Evolutionary conservation across 1,284 basidiomycete genomes (phyloP).

Genomic region (Xerocomus tenax): DNA sequence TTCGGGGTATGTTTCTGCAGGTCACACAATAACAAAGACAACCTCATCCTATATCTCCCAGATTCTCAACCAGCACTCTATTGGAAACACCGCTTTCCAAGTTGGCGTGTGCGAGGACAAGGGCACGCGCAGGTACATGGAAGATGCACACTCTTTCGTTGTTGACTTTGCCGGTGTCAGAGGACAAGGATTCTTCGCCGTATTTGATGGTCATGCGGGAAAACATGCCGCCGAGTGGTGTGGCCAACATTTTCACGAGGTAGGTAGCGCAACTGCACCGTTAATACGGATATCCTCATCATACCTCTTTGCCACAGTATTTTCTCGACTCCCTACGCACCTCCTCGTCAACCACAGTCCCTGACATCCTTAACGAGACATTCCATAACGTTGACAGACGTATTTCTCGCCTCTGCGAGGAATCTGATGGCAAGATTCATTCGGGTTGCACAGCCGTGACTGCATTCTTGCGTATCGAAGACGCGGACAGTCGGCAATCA

Average conservation of each 20-base stretch:
- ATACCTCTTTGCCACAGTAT: constrained; percentile 34
- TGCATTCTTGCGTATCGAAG: constrained; percentile 94
- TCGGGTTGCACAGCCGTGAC: constrained; percentile 97
- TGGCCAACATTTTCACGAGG: constrained; percentile 90
- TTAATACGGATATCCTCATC: background rate
- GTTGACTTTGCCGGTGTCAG: constrained; percentile 86
- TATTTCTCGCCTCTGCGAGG: constrained; percentile 74
- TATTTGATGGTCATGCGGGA: constrained; percentile 98
- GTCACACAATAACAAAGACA: constrained; percentile 1
- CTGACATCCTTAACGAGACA: constrained; percentile 86
- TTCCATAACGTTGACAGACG: constrained; percentile 86
- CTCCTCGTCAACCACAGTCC: constrained; percentile 54
- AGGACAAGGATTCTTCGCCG: constrained; percentile 95
- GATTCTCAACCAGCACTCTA: constrained; percentile 54
- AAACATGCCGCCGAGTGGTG: constrained; percentile 99
- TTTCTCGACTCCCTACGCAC: constrained; percentile 47
- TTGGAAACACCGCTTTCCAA: constrained; percentile 55
- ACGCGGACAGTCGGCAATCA: constrained; percentile 58
- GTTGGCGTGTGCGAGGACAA: constrained; percentile 90
- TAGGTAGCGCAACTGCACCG: constrained; percentile 24
- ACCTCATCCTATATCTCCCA: constrained; percentile 20
- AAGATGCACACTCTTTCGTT: constrained; percentile 93
- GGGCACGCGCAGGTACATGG: constrained; percentile 89
- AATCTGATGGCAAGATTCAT: constrained; percentile 82
- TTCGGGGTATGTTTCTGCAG: constrained; percentile 51